Conservation (phyloP, 169 alveolate genomes). For the Plasmodium coatneyi region DNA sequence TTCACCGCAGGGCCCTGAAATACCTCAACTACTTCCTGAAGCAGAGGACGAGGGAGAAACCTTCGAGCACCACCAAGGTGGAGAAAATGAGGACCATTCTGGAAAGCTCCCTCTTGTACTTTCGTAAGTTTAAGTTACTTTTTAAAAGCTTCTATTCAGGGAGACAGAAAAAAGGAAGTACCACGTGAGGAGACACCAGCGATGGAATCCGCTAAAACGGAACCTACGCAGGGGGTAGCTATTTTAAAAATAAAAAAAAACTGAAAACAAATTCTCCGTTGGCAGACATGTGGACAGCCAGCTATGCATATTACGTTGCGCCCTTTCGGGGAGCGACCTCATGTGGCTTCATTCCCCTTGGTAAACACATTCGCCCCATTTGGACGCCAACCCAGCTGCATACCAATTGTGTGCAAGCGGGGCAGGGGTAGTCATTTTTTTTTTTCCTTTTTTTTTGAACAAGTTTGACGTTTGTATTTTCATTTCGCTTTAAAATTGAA, state of each 20-base stretch:
- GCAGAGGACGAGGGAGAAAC: constrained; percentile 40
- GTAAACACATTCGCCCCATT: neutral
- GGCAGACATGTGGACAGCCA: neutral
- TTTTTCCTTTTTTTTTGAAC: neutral
- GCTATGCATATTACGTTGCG: neutral
- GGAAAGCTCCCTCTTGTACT: constrained; percentile 37
- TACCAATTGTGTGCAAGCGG: neutral
- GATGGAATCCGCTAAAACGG: neutral
- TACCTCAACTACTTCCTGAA: constrained; percentile 50
- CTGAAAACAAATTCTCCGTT: neutral
- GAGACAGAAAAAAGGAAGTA: constrained; percentile 34
- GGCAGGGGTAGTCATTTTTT: neutral
- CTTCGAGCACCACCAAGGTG: constrained; percentile 22
- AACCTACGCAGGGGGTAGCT: neutral
- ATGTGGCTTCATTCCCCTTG: neutral
- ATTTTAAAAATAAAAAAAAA: neutral
- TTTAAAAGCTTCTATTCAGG: constrained; percentile 39
- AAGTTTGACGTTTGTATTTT: neutral
- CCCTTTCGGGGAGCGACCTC: neutral
- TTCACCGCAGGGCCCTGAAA: constrained; percentile 47
- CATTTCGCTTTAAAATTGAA: neutral
- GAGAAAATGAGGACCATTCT: constrained; percentile 23
- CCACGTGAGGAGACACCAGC: neutral
- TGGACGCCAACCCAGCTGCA: neutral
- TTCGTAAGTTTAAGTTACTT: constrained; percentile 66